Conservation (phyloP, 179 eudicot genomes). For the Gypsophila paniculata region DNA sequence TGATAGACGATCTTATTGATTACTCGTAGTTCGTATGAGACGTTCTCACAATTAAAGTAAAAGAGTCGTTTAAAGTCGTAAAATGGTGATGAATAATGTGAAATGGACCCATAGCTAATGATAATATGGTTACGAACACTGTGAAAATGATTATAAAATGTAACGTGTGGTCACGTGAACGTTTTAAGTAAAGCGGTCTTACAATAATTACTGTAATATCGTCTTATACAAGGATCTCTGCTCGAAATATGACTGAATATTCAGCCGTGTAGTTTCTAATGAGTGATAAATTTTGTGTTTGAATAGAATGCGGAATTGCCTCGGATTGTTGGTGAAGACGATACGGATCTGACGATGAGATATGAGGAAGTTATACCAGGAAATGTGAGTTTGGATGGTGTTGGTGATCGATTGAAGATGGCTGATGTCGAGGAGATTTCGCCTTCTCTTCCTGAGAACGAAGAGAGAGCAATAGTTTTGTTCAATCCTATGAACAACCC, state of each 20-base stretch:
- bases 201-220: too few relatives aligned
- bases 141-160: too few relatives aligned
- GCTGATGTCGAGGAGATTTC: slow-evolving; percentile 47
- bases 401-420: slow-evolving; percentile 13
- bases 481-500: slow-evolving; percentile 44
- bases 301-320: slow-evolving; percentile 64
- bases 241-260: not conserved
- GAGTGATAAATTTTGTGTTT: not conserved
- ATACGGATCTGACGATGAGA: slow-evolving; percentile 25
- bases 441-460: slow-evolving; percentile 32
- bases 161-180: too few relatives aligned
- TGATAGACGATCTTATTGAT: too few relatives aligned
- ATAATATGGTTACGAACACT: too few relatives aligned
- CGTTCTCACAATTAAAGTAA: too few relatives aligned
- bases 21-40: too few relatives aligned
- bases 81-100: too few relatives aligned
- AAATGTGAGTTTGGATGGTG: slow-evolving; percentile 10
- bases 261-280: not conserved
- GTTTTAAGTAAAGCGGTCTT: too few relatives aligned
- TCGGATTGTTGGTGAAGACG: slow-evolving; percentile 61
- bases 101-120: too few relatives aligned
- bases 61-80: too few relatives aligned
- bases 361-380: slow-evolving; percentile 23
- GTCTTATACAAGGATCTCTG: too few relatives aligned
- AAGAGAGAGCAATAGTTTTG: slow-evolving; percentile 74